Evolutionary conservation across 2,329 filamentous ascomycete genomes (phyloP), one percentile per base, ranked within the genome.

Genomic region (Tolypocladium album): DNA sequence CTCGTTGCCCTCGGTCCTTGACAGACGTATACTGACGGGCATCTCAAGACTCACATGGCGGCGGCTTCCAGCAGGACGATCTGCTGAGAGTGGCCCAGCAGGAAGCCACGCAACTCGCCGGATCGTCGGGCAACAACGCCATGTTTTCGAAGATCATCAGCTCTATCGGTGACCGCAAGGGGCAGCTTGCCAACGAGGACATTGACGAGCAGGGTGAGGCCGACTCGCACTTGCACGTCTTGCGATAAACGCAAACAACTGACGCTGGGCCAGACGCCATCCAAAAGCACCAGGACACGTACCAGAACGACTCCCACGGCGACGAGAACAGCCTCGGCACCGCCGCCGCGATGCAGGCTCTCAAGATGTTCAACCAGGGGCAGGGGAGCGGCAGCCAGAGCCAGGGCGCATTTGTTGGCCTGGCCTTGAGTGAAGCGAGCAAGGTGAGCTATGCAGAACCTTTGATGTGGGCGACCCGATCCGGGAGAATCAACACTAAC

Each of bases 351-450:
- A 86, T 92, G 82, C 87, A 92, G 73, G 89, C 89, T 0, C 73
- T 92, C 65, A 92, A 92, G 78, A 83, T 88, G 79, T 96, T 96
- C 74, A 84, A 81, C 43, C 79, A 82, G 56, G 81, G 85, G 27
- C 72, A 76, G 60, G 74, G 77, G 65, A 65, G 76, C 64, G 74
- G 76, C 64, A 64, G 75, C 63, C 66, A 76, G 75, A 78, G 85
- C 66, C 87, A 96, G 80, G 90, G 88, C 71, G 83, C 88, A 63
- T 90, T 96, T 69, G 83, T 96, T 63, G 89, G 88, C 5, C 79
- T 96, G 71, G 92, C 92, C 52, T 92, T 97, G 90, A 85, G 82
- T 11, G 88, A 97, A 78, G 92, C 91, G 40, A 87, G 87, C 69
- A 92, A 92, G 80, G 78, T 92, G 63, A n/a, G n/a, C 59, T 75